Evolutionary conservation across 352 stramenopile genomes (phyloP), one percentile per base, ranked within the genome.

Genomic region (Phytophthora fragariaefolia): DNA sequence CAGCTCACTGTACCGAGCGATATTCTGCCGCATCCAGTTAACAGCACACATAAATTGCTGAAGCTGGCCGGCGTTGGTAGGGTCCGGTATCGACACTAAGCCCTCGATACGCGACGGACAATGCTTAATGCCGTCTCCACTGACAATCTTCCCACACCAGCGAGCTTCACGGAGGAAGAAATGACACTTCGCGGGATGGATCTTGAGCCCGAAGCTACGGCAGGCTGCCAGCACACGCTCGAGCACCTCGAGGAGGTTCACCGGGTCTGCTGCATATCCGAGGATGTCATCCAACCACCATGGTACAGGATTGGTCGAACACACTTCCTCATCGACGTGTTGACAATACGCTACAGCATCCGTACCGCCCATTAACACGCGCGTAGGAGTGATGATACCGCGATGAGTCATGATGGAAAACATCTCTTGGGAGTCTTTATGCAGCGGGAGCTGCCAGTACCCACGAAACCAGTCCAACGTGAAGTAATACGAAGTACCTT

Each of bases 381-480:
- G 20, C 7, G 52, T 74, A 8, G 52, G 49, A 12, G 66, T 64
- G 23, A 42, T 56, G 7, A 64, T 64, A 2, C 48, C 48, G 0
- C 32, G 18, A 27, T 55, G 53, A 32, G 57, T 54, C 34, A 51
- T 40, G 42, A 58, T 45, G 7, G 23, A 57, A 45, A 63, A 46
- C 46, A 64, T 30, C 22, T 58, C 57, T 17, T 73, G 32, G 6
- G 48, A 58, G 26, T 47, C 43, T 4, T n/a, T 0, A 36, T 56
- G 20, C 0, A 56, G 32, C 3, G 62, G 62, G 7, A 70, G 17
- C 26, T 65, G 62, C 62, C 52, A 70, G 13, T 65, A 70, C 0
- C 42, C 40, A 7, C 62, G 40, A 15, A 70, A 70, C 38, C 62
- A 65, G 18, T 65, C 53, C 1, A 70, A n/a, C 8, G 22, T 54